Evolutionary conservation across 805 yeast species (phyloP), one percentile per base, ranked within the genome.

Genomic region (Lipomyces spencermartinsiae): DNA sequence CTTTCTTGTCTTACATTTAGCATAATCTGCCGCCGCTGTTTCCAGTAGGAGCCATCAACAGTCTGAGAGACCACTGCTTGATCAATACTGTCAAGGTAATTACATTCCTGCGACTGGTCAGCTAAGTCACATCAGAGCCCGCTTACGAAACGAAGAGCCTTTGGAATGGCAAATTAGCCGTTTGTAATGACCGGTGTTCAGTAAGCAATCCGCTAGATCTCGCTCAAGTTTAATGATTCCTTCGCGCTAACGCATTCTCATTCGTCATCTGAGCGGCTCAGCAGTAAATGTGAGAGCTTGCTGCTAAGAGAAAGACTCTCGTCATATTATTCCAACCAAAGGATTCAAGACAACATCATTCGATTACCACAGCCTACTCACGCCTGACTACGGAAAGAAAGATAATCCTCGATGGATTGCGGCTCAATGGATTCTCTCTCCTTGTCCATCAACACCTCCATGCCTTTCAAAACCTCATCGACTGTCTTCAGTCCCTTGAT

Each of bases 91-190:
- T n/a, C 25, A 46, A 46, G 53, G 53, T 46, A 10, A 46, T 19
- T 14, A 8, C 53, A 46, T 46, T n/a, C 19, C 19, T 46, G 22
- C 53, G 2, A 46, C 22, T 46, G 53, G 53, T 46, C 53, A 19
- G 8, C 22, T 4, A 19, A 16, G 22, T 4, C 22, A 46, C 16
- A 19, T 46, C 19, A 46, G 53, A 16, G 4, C 25, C 12, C 53
- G 53, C 53, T 46, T 46, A n/a, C n/a, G n/a, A n/a, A n/a, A 46
- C 53, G 53, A 19, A 3, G 53, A 46, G 53, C 53, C 19, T 2
- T 46, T 46, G 53, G 53, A 46, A 46, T 46, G 53, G 22, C 19
- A 46, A 46, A 46, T 46, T 46, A 46, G 53, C 53, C 6, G 37
- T 34, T 34, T 4, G 3, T 2, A 34, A 34, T 34, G 37, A 34